A percentile compares a stretch with the other conserved stretches of the same genome.
phyloP scores from a whole-genome alignment of 495 filamentous ascomycete genomes.

The Podospora sp. region DNA sequence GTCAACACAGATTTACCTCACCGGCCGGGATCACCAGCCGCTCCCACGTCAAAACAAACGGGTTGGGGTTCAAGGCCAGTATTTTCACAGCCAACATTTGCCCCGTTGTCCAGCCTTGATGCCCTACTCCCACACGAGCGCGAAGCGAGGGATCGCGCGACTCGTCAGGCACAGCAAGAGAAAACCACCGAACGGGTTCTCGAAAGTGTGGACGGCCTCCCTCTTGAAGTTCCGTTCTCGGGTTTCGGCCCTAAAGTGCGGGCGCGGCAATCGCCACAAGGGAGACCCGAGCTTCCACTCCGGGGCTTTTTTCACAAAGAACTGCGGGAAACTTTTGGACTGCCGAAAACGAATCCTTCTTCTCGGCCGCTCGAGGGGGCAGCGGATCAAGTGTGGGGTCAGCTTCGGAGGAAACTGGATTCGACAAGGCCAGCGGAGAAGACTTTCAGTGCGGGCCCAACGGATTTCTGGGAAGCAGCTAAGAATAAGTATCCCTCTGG shows the following conservation, averaged over 20 bases:
- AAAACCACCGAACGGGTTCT: neutral
- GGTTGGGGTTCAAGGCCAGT: neutral
- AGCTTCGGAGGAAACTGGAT: neutral
- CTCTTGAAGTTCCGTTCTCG: neutral
- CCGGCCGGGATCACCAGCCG: neutral
- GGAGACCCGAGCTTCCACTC: neutral
- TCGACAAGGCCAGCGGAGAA: neutral
- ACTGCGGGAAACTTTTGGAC: neutral
- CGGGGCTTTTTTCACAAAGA: neutral
- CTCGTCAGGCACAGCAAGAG: neutral
- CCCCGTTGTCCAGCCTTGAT: neutral
- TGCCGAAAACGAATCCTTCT: neutral
- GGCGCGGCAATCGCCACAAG: too few relatives aligned
- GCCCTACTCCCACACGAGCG: conserved; percentile 30
- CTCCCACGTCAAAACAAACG: neutral
- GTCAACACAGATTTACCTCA: neutral
- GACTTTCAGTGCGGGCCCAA: neutral
- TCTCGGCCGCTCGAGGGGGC: neutral
- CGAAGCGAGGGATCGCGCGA: conserved; percentile 18
- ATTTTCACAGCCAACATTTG: neutral
- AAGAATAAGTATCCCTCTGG: neutral
- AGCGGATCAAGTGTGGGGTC: neutral
- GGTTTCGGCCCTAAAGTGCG: too few relatives aligned
- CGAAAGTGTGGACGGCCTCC: neutral
- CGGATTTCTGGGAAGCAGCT: neutral